Evolutionary conservation across 768 basidiomycete species (phyloP), one percentile per base, ranked within the genome.

Genomic region (Melanogaster broomeanus): DNA sequence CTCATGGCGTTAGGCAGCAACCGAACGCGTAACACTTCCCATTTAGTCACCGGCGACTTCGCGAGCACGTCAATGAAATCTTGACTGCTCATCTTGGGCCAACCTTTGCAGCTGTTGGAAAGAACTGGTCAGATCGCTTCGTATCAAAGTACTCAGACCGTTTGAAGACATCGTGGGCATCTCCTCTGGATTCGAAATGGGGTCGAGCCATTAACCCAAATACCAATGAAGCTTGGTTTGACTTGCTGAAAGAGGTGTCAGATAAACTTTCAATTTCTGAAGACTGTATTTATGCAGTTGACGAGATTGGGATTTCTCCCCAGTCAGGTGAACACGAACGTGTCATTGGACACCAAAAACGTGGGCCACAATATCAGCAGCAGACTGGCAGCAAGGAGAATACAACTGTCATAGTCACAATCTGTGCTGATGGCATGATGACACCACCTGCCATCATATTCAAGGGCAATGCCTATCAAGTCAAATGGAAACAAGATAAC

Each of bases 351-450:
- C 10, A 28, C 35, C 9, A 4, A 10, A 40, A 43, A n/a, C 31
- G 43, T 21, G 28, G 31, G 3, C 30, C 43, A 16, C 54, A 64
- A 40, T 49, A 64, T 48, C 48, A 60, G 41, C 56, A 60, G 30
- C 15, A 38, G 18, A 43, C 48, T 34, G 57, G 53, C 11, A 49
- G 48, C 37, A 47, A 59, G 10, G 61, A 66, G 51, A 62, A 60
- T 33, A 59, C 57, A 18, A 65, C 64, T 2, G 52, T 60, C 9
- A 47, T 78, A 47, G 64, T 68, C 1, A 76, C 71, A 2, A 77
- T 77, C 35, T 73, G 73, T 56, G 72, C 68, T 0, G 73, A 74
- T 60, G 75, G 78, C 3, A 70, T 71, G 5, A 44, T 61, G 0
- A 48, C 65, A 5, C 61, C 63, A 8, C 77, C 77, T 13, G 64